These are phyloP conservation scores for Alloteropsis semialata DNA, from an alignment of 176 grass and related monocot genomes.

Conservation along the genomic window DNA sequence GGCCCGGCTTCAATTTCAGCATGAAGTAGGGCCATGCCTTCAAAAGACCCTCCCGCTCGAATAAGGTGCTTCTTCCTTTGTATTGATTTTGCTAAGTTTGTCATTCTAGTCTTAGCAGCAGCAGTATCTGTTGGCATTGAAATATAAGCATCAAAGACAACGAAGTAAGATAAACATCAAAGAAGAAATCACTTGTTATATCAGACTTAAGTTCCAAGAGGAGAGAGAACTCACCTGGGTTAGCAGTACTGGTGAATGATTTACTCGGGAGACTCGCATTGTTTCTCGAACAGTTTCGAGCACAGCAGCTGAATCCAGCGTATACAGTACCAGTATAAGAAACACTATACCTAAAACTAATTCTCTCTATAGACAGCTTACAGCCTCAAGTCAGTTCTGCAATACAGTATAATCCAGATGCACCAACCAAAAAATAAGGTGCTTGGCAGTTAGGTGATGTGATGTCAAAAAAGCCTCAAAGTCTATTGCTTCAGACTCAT, in stretches of 20 bases:
- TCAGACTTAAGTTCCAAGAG: not conserved
- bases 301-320: not conserved
- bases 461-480: not conserved
- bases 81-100: not conserved
- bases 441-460: not conserved
- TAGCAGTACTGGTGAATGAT: not conserved
- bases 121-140: not conserved
- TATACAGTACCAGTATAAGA: not conserved
- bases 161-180: not conserved
- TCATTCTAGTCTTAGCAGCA: not conserved
- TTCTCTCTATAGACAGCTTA: not conserved
- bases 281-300: not conserved
- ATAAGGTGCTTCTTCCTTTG: not conserved
- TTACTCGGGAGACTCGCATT: not conserved
- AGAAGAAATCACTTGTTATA: not conserved
- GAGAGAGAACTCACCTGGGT: constrained; percentile 2
- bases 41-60: not conserved
- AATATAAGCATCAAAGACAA: not conserved
- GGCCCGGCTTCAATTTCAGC: not conserved
- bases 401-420: not conserved
- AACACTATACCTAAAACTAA: constrained; percentile 9
- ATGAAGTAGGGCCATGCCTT: not conserved
- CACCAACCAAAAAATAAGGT: constrained; percentile 33
- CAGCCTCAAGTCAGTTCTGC: not conserved
- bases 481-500: not conserved